These are phyloP conservation scores for Calonectria naviculata DNA, from an alignment of 2,329 filamentous ascomycete genomes.

Conservation along the genomic window DNA sequence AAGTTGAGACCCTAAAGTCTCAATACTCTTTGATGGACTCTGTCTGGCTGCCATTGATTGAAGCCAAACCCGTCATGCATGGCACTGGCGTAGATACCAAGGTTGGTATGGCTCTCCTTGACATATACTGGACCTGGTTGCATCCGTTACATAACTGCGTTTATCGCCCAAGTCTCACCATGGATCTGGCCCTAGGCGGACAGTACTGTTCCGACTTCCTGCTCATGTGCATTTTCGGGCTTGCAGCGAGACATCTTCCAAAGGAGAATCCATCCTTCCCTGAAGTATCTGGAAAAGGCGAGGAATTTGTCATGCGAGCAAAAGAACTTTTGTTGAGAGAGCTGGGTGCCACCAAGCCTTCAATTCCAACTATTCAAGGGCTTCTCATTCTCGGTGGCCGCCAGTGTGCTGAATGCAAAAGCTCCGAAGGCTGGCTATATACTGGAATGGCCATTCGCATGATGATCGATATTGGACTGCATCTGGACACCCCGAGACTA, in stretches of 20 bases:
- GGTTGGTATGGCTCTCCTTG: constrained; percentile 27
- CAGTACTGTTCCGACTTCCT: constrained; percentile 35
- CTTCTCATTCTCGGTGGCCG: constrained; percentile 32
- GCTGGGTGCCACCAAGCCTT: neutral
- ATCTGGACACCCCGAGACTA: constrained; percentile 27
- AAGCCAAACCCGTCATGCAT: constrained; percentile 3
- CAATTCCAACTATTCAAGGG: constrained; percentile 4
- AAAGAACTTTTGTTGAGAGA: neutral
- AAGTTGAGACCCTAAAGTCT: neutral
- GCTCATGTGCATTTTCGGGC: constrained; percentile 32
- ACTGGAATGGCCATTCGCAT: constrained; percentile 36
- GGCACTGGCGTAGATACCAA: constrained; percentile 24
- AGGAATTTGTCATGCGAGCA: neutral
- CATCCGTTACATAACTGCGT: constrained; percentile 34
- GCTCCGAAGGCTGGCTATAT: constrained; percentile 35
- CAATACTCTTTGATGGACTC: constrained; percentile 1
- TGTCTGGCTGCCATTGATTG: neutral
- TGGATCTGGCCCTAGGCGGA: constrained; percentile 33
- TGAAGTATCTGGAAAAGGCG: neutral
- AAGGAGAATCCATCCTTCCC: neutral
- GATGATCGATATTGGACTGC: constrained; percentile 35
- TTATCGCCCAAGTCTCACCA: constrained; percentile 29
- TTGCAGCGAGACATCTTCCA: constrained; percentile 29
- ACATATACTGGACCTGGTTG: constrained; percentile 38
- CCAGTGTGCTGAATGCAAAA: constrained; percentile 32